A percentile compares a stretch with the other conserved stretches of the same genome.
Evolutionary conservation across 441 rosid species (phyloP).

Genomic region (Cnidoscolus chayamansa): DNA sequence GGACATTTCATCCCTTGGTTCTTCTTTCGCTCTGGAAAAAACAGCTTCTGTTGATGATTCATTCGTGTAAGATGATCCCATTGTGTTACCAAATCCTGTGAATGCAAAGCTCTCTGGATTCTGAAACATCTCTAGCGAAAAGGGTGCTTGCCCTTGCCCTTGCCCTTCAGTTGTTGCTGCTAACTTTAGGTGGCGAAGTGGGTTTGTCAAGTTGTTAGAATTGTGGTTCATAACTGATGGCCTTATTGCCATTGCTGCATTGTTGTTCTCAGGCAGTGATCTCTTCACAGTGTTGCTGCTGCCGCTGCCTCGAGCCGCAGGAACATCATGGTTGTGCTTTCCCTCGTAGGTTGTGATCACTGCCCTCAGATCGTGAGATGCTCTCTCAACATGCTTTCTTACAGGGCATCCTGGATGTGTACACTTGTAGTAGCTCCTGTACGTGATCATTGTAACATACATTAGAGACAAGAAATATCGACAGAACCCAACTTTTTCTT

Average conservation of each 20-base stretch:
- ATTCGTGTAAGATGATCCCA: constrained; percentile 40
- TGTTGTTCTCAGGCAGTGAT: constrained; percentile 21
- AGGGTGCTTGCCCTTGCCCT: constrained; percentile 31
- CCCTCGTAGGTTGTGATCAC: constrained; percentile 96
- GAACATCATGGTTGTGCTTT: constrained; percentile 86
- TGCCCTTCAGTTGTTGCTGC: constrained; percentile 16
- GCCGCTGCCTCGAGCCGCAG: constrained; percentile 66
- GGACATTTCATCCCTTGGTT: constrained; percentile 53
- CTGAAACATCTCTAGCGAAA: constrained; percentile 48
- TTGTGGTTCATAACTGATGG: constrained; percentile 27
- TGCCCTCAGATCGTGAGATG: constrained; percentile 65
- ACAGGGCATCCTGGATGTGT: constrained; percentile 79
- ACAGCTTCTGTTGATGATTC: constrained; percentile 30
- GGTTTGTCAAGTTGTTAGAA: constrained; percentile 24
- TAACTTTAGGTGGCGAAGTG: constrained; percentile 22
- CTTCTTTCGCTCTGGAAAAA: constrained; percentile 50
- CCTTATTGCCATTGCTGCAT: constrained; percentile 27
- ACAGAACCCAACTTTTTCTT: neutral
- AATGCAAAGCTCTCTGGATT: constrained; percentile 39
- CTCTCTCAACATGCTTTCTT: constrained; percentile 88
- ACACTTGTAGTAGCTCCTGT: constrained; percentile 92
- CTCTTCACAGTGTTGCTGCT: constrained; percentile 25
- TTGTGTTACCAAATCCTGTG: constrained; percentile 36
- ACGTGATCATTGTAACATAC: constrained; percentile 3
- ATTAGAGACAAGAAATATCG: neutral